Evolutionary conservation across 257 asterid genomes (phyloP), one percentile per base, ranked within the genome.

Genomic region (Osmanthus fragrans): DNA sequence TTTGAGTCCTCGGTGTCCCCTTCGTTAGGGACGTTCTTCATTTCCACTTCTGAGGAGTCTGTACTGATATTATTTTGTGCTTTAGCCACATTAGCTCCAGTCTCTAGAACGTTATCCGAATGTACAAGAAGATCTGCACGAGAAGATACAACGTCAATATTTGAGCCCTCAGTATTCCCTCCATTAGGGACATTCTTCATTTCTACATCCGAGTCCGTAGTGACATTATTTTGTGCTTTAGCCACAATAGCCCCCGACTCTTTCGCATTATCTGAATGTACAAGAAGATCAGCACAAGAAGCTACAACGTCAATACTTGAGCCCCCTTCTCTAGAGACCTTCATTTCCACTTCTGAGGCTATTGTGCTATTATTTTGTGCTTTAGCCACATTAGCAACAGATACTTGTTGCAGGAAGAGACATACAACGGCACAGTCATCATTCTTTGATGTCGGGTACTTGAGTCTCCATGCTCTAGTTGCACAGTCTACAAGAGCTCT

Each of bases 341-440:
- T 81, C 21, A 30, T 77, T 65, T 82, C 92, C 45, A 73, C 87
- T 56, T 77, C 82, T 0, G 84, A 84, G 33, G 69, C 49, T 10
- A 66, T 74, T 25, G 74, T 74, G 51, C 68, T 71, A 15, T 72
- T 79, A 12, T 73, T 64, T 66, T 76, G 90, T 29, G 74, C 34
- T 58, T 77, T 74, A 3, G 79, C 84, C 51, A 71, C 79, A 32
- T 71, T 84, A 5, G 83, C 76, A 0, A 49, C 63, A 56, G 84
- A 33, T 58, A 63, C 4, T 4, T 84, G 83, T 25, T 91, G 89
- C 2, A 95, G 83, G 84, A 85, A 96, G 78, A 96, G 87, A 77
- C 99, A 96, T 30, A 93, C 94, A 4, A 87, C 99, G 7, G 98
- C 99, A 82, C 99, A 96, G 73, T 96, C 99, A 19, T 96, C 99